Evolutionary conservation across 495 filamentous ascomycete species (phyloP).

Genomic region (Lasiosphaeria ovina): DNA sequence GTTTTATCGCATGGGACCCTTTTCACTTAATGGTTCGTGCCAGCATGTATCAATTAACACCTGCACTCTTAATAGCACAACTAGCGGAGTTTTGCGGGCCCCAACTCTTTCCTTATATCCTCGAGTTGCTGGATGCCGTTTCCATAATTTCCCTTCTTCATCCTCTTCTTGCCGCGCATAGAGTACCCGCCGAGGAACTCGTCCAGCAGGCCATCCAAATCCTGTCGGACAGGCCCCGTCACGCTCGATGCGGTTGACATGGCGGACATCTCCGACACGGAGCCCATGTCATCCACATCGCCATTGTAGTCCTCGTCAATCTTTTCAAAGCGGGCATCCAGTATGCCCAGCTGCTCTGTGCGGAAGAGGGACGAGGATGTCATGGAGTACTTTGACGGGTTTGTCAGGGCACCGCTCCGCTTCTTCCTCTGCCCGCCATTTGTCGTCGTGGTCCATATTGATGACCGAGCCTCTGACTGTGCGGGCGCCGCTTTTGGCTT

Average conservation of each 20-base stretch:
- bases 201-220: slow-evolving; percentile 89
- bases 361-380: slow-evolving; percentile 83
- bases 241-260: slow-evolving; percentile 51
- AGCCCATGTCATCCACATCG: slow-evolving; percentile 60
- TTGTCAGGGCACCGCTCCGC: slow-evolving; percentile 86
- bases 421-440: slow-evolving; percentile 76
- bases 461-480: slow-evolving; percentile 66
- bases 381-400: slow-evolving; percentile 93
- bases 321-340: slow-evolving; percentile 90
- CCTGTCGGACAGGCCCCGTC: slow-evolving; percentile 57
- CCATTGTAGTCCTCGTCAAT: slow-evolving; percentile 81
- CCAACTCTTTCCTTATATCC: slow-evolving; percentile 78
- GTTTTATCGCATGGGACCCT: background rate
- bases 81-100: slow-evolving; percentile 56
- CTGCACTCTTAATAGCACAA: too few relatives aligned
- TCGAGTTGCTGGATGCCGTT: slow-evolving; percentile 86
- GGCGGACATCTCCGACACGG: slow-evolving; percentile 34
- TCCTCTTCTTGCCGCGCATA: slow-evolving; percentile 72
- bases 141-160: slow-evolving; percentile 78
- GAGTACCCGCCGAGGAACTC: slow-evolving; percentile 83
- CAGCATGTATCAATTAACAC: background rate
- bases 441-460: slow-evolving; percentile 75
- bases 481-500: slow-evolving; percentile 41
- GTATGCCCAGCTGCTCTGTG: slow-evolving; percentile 80
- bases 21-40: background rate